phyloP scores from a whole-genome alignment of 140 eudicot species.

The Oenanthe javanica region DNA sequence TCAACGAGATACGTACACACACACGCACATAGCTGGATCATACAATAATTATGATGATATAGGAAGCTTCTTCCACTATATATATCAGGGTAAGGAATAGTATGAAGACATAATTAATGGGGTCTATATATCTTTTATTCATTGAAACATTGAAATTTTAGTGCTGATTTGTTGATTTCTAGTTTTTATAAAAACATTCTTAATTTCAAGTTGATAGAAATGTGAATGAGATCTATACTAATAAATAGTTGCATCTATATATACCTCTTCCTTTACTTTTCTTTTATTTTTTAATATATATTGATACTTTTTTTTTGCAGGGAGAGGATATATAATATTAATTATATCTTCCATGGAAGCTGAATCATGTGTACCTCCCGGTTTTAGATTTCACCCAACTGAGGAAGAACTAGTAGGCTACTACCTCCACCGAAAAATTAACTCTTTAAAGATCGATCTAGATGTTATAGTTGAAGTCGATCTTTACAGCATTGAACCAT shows the following conservation, averaged over 20 bases:
- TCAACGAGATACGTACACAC: background rate
- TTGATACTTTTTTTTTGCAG: background rate
- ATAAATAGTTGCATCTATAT: no score
- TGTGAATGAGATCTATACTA: background rate
- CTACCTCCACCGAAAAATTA: slow-evolving; percentile 62
- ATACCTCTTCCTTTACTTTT: no score
- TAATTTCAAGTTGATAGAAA: background rate
- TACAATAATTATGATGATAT: background rate
- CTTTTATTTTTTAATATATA: background rate
- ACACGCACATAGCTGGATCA: background rate
- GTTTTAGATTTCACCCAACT: slow-evolving; percentile 85
- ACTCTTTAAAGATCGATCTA: slow-evolving; percentile 58
- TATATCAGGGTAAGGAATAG: background rate
- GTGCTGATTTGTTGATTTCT: background rate
- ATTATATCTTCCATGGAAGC: slow-evolving; percentile 30
- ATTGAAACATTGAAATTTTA: background rate
- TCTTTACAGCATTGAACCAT: slow-evolving; percentile 86
- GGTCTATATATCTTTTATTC: background rate
- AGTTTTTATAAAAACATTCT: background rate
- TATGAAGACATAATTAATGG: background rate
- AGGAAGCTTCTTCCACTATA: background rate
- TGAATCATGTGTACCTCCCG: slow-evolving; percentile 82
- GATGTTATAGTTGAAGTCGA: slow-evolving; percentile 70
- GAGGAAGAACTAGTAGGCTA: slow-evolving; percentile 96
- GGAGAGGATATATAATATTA: slow-evolving; percentile 12